Evolutionary conservation across 2,329 filamentous ascomycete species (phyloP).

Genomic region (Aspergillus sp.): DNA sequence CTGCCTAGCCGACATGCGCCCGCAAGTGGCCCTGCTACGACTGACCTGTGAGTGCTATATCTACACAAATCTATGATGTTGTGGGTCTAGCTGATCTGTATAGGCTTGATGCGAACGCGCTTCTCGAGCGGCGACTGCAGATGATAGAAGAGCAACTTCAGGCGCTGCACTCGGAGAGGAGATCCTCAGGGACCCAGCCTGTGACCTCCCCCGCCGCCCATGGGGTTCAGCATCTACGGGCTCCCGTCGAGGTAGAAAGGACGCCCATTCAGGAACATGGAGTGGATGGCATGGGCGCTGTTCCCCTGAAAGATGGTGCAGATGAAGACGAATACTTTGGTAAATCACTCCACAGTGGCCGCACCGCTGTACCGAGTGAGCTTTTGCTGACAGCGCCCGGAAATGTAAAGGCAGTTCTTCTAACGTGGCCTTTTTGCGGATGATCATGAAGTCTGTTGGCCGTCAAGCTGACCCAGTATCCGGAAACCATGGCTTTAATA

Average conservation of each 20-base stretch:
- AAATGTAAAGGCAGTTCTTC: slow-evolving; percentile 4
- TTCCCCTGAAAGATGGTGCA: slow-evolving; percentile 13
- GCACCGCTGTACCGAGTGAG: not conserved
- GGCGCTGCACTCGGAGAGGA: not conserved
- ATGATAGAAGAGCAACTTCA: slow-evolving; percentile 3
- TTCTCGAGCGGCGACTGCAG: not conserved
- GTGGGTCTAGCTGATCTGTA: not conserved
- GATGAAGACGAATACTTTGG: slow-evolving; percentile 29
- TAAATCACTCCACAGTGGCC: not conserved
- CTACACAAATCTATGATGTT: not conserved
- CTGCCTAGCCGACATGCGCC: not conserved
- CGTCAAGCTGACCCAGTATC: not conserved
- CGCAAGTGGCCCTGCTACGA: not conserved
- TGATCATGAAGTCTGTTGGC: slow-evolving; percentile 4
- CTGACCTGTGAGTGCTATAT: not conserved
- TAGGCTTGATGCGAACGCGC: not conserved
- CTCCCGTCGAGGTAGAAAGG: not conserved
- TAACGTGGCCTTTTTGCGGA: slow-evolving; percentile 10
- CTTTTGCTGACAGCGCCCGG: not conserved
- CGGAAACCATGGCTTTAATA: not conserved
- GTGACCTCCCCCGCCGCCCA: not conserved
- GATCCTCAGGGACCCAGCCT: not conserved
- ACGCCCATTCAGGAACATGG: not conserved
- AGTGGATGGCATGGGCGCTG: slow-evolving; percentile 15
- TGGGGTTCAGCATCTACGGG: not conserved